These are phyloP conservation scores for Dryas octopetala DNA, from an alignment of 306 rosid genomes.

Conservation along the genomic window DNA sequence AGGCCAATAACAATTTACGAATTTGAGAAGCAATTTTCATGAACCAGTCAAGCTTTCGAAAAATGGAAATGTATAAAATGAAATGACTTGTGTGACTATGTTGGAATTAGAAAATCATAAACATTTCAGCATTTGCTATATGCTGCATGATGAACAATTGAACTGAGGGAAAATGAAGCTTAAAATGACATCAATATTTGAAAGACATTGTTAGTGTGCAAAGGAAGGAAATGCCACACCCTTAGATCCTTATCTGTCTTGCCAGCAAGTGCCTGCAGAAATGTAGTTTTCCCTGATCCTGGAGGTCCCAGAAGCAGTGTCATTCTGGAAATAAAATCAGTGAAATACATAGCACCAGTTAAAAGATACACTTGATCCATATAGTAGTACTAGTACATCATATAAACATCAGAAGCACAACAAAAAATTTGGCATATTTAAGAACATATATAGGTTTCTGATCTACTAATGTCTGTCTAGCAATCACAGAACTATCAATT, in stretches of 20 bases:
- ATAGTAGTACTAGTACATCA: neutral
- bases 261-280: constrained; percentile 60
- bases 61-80: no score
- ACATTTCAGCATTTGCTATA: neutral
- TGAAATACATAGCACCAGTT: neutral
- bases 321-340: constrained; percentile 43
- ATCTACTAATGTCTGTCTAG: neutral
- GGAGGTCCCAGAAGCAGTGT: constrained; percentile 73
- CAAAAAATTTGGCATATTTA: no score
- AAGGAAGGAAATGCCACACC: constrained; percentile 35
- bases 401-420: neutral
- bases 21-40: neutral
- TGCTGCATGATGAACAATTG: neutral
- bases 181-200: neutral
- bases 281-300: constrained; percentile 63
- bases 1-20: neutral
- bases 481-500: neutral
- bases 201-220: neutral
- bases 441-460: neutral
- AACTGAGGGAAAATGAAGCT: neutral
- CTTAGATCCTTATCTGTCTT: constrained; percentile 46
- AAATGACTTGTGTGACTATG: no score
- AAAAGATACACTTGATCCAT: neutral
- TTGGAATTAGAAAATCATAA: neutral
- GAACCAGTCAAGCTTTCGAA: neutral